A percentile compares a stretch with the other conserved stretches of the same genome.
These are phyloP conservation scores for Hibiscus trionum DNA, from an alignment of 345 rosid species.

Conservation along the genomic window DNA sequence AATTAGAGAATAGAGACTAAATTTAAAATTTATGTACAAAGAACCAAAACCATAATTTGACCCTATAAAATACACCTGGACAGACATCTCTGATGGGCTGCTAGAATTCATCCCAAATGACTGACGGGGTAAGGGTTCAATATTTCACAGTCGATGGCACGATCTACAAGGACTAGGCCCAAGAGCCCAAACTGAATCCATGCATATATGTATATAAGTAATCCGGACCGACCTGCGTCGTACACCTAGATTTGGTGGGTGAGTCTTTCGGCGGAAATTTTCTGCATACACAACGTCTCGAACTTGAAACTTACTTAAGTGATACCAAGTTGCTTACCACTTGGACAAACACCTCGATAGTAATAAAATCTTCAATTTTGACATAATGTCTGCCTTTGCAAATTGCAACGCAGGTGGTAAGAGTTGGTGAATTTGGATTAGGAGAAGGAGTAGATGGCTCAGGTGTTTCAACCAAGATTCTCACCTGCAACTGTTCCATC, in stretches of 20 bases:
- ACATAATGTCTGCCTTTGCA: slow-evolving; percentile 2
- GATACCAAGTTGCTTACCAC: too few relatives aligned
- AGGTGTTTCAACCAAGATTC: slow-evolving; percentile 66
- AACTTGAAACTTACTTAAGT: too few relatives aligned
- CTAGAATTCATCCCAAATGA: not conserved
- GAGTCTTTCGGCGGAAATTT: too few relatives aligned
- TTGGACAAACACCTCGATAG: too few relatives aligned
- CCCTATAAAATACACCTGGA: too few relatives aligned
- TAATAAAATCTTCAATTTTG: not conserved
- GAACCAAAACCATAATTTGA: too few relatives aligned
- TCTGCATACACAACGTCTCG: too few relatives aligned
- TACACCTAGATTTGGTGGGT: too few relatives aligned
- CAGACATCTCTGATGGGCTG: not conserved
- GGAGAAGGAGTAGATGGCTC: slow-evolving; percentile 72
- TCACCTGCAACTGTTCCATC: slow-evolving; percentile 60
- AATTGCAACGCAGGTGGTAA: slow-evolving; percentile 35
- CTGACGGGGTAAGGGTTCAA: not conserved
- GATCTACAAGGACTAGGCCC: not conserved
- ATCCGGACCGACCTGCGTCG: too few relatives aligned
- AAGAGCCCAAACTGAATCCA: not conserved
- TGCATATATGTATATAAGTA: too few relatives aligned
- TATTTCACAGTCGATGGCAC: not conserved
- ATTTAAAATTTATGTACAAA: too few relatives aligned
- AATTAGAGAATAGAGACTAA: too few relatives aligned
- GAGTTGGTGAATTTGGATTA: slow-evolving; percentile 42